Evolutionary conservation across 176 grass and related monocot genomes (phyloP), one percentile per base, ranked within the genome.

Genomic region (Metroxylon sagu): DNA sequence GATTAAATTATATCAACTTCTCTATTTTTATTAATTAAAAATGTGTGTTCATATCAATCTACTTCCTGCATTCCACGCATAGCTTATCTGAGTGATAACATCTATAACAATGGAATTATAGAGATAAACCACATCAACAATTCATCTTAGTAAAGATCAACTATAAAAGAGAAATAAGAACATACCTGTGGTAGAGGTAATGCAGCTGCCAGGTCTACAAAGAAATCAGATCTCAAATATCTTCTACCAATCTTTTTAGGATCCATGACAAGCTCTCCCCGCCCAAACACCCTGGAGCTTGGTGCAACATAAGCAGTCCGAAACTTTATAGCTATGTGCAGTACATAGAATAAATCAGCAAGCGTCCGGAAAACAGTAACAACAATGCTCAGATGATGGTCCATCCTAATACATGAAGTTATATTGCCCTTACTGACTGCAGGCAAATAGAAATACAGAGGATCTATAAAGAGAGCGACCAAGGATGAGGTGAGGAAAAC

Each of bases 121-220:
- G 35, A 43, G 35, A 43, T 14, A 43, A 43, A 43, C 10, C 8
- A 43, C 35, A 14, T 39, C 31, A 2, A 14, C 35, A 14, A 43
- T 43, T 43, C 35, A 43, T 43, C 35, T 43, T 43, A 0, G 35
- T 14, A 43, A 19, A 68, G n/a, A 55, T 54, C 51, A 39, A 25
- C 12, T 39, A 18, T 35, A 17, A 54, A 31, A 35, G 28, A 35
- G 21, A 53, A 25, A 27, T 15, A n/a, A 52, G n/a, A 52, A 26
- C 27, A 56, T 23, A 98, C 93, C 84, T 98, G 93, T 28, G 93
- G 93, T 59, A 98, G 74, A 76, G 93, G 93, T 67, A 98, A 88
- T 55, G 87, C 84, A 65, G 87, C 87, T 29, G 55, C 84, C 14
- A 83, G 52, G 76, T 98, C 87, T 65, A 98, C 54, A 16, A 52